phyloP scores from a whole-genome alignment of 495 filamentous ascomycete genomes.

The Aspergillus carlsbadensis region DNA sequence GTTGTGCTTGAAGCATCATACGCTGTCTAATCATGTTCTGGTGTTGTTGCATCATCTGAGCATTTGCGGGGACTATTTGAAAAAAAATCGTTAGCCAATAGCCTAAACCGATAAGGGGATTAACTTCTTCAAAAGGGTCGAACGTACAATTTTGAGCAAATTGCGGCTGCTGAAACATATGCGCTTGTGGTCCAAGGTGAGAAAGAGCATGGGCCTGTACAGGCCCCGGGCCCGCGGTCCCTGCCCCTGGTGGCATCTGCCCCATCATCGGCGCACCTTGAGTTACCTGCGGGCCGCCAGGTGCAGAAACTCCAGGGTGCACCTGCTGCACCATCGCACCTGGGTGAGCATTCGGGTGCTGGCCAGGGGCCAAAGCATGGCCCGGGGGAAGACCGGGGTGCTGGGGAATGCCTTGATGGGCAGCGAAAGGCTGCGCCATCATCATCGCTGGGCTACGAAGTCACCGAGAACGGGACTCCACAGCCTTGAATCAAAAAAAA shows the following conservation, averaged over 20 bases:
- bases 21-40: slow-evolving; percentile 26
- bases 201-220: slow-evolving; percentile 75
- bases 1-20: slow-evolving; percentile 18
- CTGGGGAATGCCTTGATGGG: slow-evolving; percentile 70
- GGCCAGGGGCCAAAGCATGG: slow-evolving; percentile 69
- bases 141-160: slow-evolving; percentile 44
- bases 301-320: slow-evolving; percentile 81
- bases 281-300: slow-evolving; percentile 75
- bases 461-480: slow-evolving; percentile 35
- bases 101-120: background rate
- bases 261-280: slow-evolving; percentile 77
- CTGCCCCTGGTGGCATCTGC: slow-evolving; percentile 72
- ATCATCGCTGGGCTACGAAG: slow-evolving; percentile 62
- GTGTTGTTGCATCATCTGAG: slow-evolving; percentile 51
- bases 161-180: slow-evolving; percentile 62
- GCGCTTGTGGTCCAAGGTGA: slow-evolving; percentile 71
- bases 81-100: background rate
- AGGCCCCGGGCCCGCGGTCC: slow-evolving; percentile 49
- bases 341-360: slow-evolving; percentile 64
- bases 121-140: background rate
- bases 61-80: slow-evolving; percentile 44
- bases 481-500: slow-evolving; percentile 1
- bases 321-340: slow-evolving; percentile 71
- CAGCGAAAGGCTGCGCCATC: slow-evolving; percentile 69
- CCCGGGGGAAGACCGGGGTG: slow-evolving; percentile 72